phyloP scores from a whole-genome alignment of 768 basidiomycete species.

The Calocybe gangraenosa region DNA sequence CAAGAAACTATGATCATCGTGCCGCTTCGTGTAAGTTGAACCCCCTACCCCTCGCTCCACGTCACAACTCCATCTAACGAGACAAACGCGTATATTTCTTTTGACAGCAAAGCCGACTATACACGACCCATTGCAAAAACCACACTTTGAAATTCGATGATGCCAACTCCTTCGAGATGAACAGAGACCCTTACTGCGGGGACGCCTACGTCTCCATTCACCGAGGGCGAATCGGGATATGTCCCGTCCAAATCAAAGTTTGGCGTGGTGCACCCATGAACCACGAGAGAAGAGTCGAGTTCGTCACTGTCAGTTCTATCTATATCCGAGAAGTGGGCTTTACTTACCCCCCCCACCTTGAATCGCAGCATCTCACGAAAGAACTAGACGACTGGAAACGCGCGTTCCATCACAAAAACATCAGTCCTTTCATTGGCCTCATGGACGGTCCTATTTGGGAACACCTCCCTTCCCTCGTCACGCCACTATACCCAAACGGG shows the following conservation, averaged over 20 bases:
- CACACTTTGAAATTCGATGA: background rate
- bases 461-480: slow-evolving; percentile 12
- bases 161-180: background rate
- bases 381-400: slow-evolving; percentile 17
- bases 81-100: no score
- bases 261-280: slow-evolving; percentile 13
- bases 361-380: slow-evolving; percentile 6
- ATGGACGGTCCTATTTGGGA: slow-evolving; percentile 1
- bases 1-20: no score
- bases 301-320: slow-evolving; percentile 6
- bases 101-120: background rate
- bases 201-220: slow-evolving; percentile 9
- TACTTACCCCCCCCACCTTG: no score
- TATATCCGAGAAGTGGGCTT: no score
- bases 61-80: no score
- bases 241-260: slow-evolving; percentile 7
- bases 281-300: background rate
- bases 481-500: slow-evolving; percentile 8
- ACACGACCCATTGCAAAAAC: background rate
- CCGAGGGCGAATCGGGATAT: slow-evolving; percentile 4
- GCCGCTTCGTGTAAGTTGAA: no score
- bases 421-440: slow-evolving; percentile 16
- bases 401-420: slow-evolving; percentile 13
- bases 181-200: background rate
- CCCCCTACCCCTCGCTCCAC: no score